A percentile compares a stretch with the other conserved stretches of the same genome.
phyloP scores from a whole-genome alignment of 306 rosid species.

The Casuarina cunninghamiana region DNA sequence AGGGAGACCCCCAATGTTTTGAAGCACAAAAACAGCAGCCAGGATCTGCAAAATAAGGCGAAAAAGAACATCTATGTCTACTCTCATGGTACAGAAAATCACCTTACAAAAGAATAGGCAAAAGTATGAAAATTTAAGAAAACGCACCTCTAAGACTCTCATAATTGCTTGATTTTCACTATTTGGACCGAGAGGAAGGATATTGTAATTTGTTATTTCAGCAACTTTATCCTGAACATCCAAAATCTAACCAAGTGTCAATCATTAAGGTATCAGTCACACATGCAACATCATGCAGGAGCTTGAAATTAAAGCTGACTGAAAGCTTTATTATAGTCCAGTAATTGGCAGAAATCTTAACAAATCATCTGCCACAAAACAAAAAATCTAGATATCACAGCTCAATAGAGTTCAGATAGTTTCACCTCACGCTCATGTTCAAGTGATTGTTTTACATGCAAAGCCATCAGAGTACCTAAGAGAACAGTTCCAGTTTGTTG shows the following conservation, averaged over 20 bases:
- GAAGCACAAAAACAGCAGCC: constrained; percentile 93
- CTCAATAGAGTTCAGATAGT: neutral
- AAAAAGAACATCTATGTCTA: constrained; percentile 1
- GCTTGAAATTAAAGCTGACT: neutral
- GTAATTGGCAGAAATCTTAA: neutral
- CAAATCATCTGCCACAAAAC: neutral
- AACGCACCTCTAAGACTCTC: constrained; percentile 89
- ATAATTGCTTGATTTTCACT: constrained; percentile 93
- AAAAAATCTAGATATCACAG: constrained; percentile 12
- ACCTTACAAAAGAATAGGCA: neutral
- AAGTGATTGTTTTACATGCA: constrained; percentile 87
- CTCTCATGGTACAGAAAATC: constrained; percentile 5
- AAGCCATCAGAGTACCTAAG: constrained; percentile 95
- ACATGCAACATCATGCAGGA: neutral
- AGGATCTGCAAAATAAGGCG: constrained; percentile 56
- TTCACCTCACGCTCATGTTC: constrained; percentile 96
- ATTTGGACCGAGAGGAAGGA: constrained; percentile 99
- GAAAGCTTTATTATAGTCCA: neutral
- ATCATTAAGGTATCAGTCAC: constrained; percentile 17
- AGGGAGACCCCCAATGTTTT: constrained; percentile 90
- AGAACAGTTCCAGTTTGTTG: constrained; percentile 97
- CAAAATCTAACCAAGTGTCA: constrained; percentile 54
- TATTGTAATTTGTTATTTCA: constrained; percentile 87
- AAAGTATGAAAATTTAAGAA: constrained; percentile 5
- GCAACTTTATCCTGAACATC: constrained; percentile 96